Evolutionary conservation across 1,284 basidiomycete genomes (phyloP).

Genomic region (Irpex sp.): DNA sequence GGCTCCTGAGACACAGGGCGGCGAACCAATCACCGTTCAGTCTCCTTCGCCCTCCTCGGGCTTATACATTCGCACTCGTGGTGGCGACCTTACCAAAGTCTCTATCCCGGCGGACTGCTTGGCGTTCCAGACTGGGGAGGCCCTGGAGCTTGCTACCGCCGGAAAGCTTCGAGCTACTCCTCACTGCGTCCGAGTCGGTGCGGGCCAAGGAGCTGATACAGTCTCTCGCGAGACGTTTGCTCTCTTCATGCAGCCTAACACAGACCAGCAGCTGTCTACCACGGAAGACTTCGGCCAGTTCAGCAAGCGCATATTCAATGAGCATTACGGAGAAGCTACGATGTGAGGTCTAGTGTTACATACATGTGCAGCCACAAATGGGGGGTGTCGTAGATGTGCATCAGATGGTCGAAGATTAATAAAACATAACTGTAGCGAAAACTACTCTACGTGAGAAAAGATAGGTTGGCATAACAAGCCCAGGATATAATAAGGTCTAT

Average conservation of each 20-base stretch:
- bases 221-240: constrained; percentile 85
- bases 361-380: not conserved
- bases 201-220: constrained; percentile 34
- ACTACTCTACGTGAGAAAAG: not conserved
- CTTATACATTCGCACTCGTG: constrained; percentile 85
- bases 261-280: constrained; percentile 66
- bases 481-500: not conserved
- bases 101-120: constrained; percentile 77
- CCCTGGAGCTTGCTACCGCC: constrained; percentile 81
- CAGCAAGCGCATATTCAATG: constrained; percentile 75
- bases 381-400: not conserved
- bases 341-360: constrained; percentile 19
- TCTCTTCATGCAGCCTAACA: constrained; percentile 91
- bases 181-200: constrained; percentile 81
- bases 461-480: not conserved
- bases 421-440: not conserved
- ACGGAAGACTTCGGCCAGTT: constrained; percentile 85
- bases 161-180: constrained; percentile 81
- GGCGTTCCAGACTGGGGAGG: constrained; percentile 93
- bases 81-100: constrained; percentile 72
- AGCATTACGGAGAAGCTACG: constrained; percentile 59
- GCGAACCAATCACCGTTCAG: constrained; percentile 47
- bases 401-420: not conserved
- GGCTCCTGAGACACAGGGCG: constrained; percentile 27
- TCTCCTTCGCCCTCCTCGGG: constrained; percentile 76